Conservation (phyloP, 176 grass and related monocot species). For the Oropetium thomaeum region DNA sequence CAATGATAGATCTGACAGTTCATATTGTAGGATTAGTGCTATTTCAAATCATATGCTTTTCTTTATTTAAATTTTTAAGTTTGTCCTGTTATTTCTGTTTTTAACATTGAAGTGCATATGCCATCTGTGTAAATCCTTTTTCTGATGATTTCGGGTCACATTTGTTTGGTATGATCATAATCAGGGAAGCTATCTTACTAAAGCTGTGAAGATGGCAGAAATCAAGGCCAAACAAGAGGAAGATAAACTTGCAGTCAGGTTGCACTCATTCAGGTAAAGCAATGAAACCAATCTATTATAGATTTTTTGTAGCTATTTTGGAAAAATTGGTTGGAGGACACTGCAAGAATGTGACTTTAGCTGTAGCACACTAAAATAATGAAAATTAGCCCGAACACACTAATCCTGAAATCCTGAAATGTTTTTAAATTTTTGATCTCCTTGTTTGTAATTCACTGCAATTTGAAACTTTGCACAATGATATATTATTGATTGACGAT, state of each 20-base stretch:
- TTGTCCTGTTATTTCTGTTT: neutral
- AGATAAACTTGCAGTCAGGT: conserved; percentile 68
- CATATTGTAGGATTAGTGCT: neutral
- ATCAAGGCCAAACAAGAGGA: conserved; percentile 84
- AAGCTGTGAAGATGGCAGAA: conserved; percentile 61
- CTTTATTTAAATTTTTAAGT: conserved; percentile 9
- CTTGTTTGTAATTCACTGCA: no score
- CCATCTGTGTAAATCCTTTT: conserved; percentile 1
- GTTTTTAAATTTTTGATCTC: no score
- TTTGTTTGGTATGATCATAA: conserved; percentile 4
- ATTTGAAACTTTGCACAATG: no score
- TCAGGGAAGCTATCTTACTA: conserved; percentile 81
- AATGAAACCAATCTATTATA: neutral
- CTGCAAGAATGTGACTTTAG: no score
- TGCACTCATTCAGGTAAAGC: conserved; percentile 80
- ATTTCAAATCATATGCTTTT: conserved; percentile 6
- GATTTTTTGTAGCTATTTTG: neutral
- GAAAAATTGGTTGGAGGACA: no score
- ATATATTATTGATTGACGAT: no score
- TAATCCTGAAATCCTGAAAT: no score
- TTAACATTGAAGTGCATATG: neutral
- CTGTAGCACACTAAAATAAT: no score
- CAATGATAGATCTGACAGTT: neutral
- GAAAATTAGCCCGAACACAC: no score
- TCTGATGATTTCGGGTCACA: neutral